Evolutionary conservation across 371 early-diverging fungal genomes (phyloP).

Genomic region (Funneliformis caledonium): DNA sequence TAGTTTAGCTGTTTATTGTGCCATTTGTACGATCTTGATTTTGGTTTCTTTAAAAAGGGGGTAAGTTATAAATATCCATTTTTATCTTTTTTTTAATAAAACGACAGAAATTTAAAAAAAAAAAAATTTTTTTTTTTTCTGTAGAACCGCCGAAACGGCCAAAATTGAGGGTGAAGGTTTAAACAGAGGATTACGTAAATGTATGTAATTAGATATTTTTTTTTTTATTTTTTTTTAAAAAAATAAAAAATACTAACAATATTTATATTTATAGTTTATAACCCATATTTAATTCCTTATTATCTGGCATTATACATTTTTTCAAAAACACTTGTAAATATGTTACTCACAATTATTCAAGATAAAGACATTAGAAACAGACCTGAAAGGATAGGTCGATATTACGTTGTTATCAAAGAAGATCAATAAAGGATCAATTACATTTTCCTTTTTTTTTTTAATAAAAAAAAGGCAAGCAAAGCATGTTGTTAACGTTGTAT

Average conservation of each 20-base stretch:
- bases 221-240: neutral
- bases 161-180: slow-evolving; percentile 28
- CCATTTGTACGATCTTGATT: slow-evolving; percentile 15
- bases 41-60: slow-evolving; percentile 27
- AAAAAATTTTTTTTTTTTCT: slow-evolving; percentile 1
- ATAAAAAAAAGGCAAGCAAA: neutral
- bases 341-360: slow-evolving; percentile 33
- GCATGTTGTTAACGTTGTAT: too few relatives aligned
- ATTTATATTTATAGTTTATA: slow-evolving; percentile 4
- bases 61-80: neutral
- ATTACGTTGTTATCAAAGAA: slow-evolving; percentile 17
- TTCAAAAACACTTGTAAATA: slow-evolving; percentile 18
- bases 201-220: neutral
- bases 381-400: slow-evolving; percentile 35
- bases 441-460: neutral
- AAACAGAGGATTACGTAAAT: slow-evolving; percentile 16
- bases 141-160: slow-evolving; percentile 30
- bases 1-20: slow-evolving; percentile 24
- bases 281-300: slow-evolving; percentile 35
- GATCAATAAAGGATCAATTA: neutral
- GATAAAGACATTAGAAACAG: slow-evolving; percentile 32
- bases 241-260: too few relatives aligned
- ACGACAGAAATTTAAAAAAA: neutral
- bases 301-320: slow-evolving; percentile 35
- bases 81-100: neutral